These are phyloP conservation scores for Candida insectorum DNA, from an alignment of 805 yeast genomes.

Conservation along the genomic window DNA sequence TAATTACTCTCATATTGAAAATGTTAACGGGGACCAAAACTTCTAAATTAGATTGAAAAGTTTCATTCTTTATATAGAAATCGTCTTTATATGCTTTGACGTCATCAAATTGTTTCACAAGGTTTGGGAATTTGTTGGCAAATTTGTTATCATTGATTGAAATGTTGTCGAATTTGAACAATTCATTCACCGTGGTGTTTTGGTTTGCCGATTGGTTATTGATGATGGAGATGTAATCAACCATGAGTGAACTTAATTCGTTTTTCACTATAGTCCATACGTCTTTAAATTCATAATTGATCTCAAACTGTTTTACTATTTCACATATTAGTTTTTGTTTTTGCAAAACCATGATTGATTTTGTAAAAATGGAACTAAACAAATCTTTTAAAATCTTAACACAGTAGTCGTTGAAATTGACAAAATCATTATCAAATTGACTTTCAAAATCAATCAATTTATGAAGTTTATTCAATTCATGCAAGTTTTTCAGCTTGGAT, in stretches of 20 bases:
- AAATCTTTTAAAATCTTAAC: slow-evolving; percentile 63
- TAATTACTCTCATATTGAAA: slow-evolving; percentile 73
- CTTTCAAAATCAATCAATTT: slow-evolving; percentile 30
- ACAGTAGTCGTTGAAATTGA: slow-evolving; percentile 43
- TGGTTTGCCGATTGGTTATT: slow-evolving; percentile 12
- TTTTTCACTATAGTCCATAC: slow-evolving; percentile 31
- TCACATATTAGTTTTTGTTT: slow-evolving; percentile 65
- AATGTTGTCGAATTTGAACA: slow-evolving; percentile 29
- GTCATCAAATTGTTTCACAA: slow-evolving; percentile 5
- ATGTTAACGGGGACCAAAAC: slow-evolving; percentile 66
- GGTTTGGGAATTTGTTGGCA: slow-evolving; percentile 8
- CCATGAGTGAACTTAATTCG: slow-evolving; percentile 30
- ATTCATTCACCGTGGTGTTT: slow-evolving; percentile 3
- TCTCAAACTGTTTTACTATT: slow-evolving; percentile 38
- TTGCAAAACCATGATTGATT: slow-evolving; percentile 61
- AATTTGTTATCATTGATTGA: no score
- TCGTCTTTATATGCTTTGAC: slow-evolving; percentile 16
- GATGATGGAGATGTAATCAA: slow-evolving; percentile 30
- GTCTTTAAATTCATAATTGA: slow-evolving; percentile 19
- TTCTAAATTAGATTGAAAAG: slow-evolving; percentile 53
- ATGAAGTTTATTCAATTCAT: slow-evolving; percentile 23
- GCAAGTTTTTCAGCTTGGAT: slow-evolving; percentile 53
- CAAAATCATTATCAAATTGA: slow-evolving; percentile 15
- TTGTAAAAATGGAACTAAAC: slow-evolving; percentile 66
- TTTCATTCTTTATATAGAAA: slow-evolving; percentile 59